These are phyloP conservation scores for Chiua virens DNA, from an alignment of 768 basidiomycete species.

Conservation along the genomic window DNA sequence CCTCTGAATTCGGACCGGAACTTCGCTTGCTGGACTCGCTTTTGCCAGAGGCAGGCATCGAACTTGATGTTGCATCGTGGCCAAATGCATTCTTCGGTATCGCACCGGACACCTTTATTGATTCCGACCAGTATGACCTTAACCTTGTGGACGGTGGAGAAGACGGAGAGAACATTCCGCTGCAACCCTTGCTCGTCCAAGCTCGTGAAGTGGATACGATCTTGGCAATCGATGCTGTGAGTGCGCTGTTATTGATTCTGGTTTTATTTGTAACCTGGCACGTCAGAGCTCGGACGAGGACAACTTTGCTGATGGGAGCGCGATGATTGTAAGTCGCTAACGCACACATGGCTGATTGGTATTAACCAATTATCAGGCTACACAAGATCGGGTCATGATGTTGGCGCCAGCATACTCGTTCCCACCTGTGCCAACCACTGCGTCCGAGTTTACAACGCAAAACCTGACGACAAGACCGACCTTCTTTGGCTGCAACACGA, in stretches of 20 bases:
- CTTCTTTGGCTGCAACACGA: constrained; percentile 46
- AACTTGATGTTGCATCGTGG: constrained; percentile 32
- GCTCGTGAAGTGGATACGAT: constrained; percentile 49
- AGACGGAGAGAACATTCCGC: constrained; percentile 44
- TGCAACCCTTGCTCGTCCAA: constrained; percentile 50
- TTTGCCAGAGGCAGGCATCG: constrained; percentile 25
- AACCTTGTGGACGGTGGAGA: constrained; percentile 42
- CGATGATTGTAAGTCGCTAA: constrained; percentile 24
- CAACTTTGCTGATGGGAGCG: constrained; percentile 23
- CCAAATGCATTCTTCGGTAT: constrained; percentile 42
- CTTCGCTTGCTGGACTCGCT: constrained; percentile 17
- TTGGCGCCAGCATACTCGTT: constrained; percentile 35
- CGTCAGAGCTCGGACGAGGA: constrained; percentile 14
- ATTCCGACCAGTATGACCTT: constrained; percentile 32
- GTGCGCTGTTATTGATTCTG: neutral
- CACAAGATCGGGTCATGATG: constrained; percentile 41
- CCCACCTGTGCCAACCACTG: constrained; percentile 29
- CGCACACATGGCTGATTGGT: neutral
- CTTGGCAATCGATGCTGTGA: constrained; percentile 47
- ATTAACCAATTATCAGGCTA: constrained; percentile 15
- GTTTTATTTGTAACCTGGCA: neutral
- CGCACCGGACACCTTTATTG: constrained; percentile 34
- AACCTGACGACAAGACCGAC: constrained; percentile 40
- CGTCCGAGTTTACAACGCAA: constrained; percentile 33
- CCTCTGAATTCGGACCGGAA: constrained; percentile 9